These are phyloP conservation scores for Pochonia chlamydosporia DNA, from an alignment of 2,329 filamentous ascomycete species.

Conservation along the genomic window DNA sequence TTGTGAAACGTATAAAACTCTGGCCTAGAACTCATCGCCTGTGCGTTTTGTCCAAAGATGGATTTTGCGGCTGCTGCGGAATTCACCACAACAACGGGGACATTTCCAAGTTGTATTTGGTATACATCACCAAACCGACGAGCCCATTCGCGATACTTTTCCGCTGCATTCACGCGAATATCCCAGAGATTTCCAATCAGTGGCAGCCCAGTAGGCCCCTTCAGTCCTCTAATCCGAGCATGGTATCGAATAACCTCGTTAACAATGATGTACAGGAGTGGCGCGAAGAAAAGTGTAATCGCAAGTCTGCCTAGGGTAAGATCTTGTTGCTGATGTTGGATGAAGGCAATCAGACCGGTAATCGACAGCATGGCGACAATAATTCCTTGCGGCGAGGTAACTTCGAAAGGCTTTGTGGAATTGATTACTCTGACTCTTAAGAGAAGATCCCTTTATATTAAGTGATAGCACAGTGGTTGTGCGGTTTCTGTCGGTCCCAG, in stretches of 20 bases:
- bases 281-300: conserved; percentile 19
- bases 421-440: too few species aligned
- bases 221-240: conserved; percentile 38
- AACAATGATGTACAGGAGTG: conserved; percentile 38
- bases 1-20: conserved; percentile 57
- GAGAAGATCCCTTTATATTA: too few species aligned
- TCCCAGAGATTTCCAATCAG: conserved; percentile 50
- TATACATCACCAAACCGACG: conserved; percentile 43
- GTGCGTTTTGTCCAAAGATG: conserved; percentile 46
- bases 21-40: conserved; percentile 48
- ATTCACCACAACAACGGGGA: conserved; percentile 51
- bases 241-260: conserved; percentile 42
- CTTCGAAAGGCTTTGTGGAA: too few species aligned
- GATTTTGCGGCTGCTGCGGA: conserved; percentile 43
- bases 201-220: conserved; percentile 44
- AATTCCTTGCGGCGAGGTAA: too few species aligned
- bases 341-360: neutral
- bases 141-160: conserved; percentile 51
- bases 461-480: too few species aligned
- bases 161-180: conserved; percentile 48
- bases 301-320: conserved; percentile 11
- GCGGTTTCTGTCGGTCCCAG: too few species aligned
- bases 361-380: neutral
- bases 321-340: neutral
- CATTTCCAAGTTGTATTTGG: conserved; percentile 52